Evolutionary conservation across 2,329 filamentous ascomycete genomes (phyloP).

Genomic region (Lasiodiplodia gonubiensis): DNA sequence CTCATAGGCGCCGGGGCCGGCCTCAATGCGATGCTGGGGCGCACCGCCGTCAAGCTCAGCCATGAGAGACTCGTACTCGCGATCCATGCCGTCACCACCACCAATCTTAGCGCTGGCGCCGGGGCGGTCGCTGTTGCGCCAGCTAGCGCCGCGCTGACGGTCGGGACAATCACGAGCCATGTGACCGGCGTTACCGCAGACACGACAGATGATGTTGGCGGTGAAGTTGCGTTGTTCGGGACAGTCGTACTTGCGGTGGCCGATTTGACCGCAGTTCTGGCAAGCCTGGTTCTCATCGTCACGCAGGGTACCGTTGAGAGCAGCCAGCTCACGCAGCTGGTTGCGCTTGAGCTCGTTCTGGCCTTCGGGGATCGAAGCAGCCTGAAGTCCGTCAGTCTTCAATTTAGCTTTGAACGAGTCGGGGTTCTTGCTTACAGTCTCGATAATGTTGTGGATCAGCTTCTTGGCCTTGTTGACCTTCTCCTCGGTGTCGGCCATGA

Average conservation of each 20-base stretch:
- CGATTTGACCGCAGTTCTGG: conserved; percentile 98
- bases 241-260: conserved; percentile 98
- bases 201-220: conserved; percentile 98
- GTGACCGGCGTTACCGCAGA: conserved; percentile 96
- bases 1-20: conserved; percentile 71
- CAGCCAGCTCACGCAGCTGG: conserved; percentile 95
- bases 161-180: conserved; percentile 99
- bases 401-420: neutral
- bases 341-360: conserved; percentile 99
- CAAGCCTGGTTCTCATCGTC: conserved; percentile 99
- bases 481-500: conserved; percentile 99
- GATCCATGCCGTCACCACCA: conserved; percentile 82
- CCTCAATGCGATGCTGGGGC: conserved; percentile 82
- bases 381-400: conserved; percentile 61
- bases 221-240: conserved; percentile 98
- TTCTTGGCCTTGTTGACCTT: conserved; percentile 99
- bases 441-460: conserved; percentile 97
- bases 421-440: conserved; percentile 74
- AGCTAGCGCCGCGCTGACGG: conserved; percentile 85
- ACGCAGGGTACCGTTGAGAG: conserved; percentile 97
- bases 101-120: conserved; percentile 62
- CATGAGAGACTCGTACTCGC: conserved; percentile 99
- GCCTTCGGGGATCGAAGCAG: conserved; percentile 96
- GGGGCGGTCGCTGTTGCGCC: conserved; percentile 75
- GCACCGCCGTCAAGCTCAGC: conserved; percentile 87